phyloP scores from a whole-genome alignment of 2,329 filamentous ascomycete genomes.

The Calonectria multiphialidica region DNA sequence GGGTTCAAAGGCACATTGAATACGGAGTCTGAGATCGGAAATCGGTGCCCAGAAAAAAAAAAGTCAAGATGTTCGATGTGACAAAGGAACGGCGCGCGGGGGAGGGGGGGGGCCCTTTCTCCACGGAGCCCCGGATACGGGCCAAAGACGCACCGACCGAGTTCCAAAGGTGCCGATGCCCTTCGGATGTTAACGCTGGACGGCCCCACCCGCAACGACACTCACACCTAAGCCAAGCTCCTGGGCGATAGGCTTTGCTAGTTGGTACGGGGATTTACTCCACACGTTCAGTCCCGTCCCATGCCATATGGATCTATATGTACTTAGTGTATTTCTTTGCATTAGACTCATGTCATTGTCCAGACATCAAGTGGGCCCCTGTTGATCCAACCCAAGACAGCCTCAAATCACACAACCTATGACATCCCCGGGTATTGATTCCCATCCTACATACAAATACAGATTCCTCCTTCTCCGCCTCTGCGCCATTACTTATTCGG shows the following conservation, averaged over 20 bases:
- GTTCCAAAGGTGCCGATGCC: constrained; percentile 9
- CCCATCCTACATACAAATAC: neutral
- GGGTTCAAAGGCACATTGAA: neutral
- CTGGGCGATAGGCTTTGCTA: neutral
- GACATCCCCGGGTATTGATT: neutral
- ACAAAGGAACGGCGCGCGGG: neutral
- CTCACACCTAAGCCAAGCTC: neutral
- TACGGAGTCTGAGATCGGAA: neutral
- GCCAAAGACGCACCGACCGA: constrained; percentile 26
- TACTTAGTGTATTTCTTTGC: neutral
- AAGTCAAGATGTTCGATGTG: neutral
- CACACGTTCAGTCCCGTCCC: neutral
- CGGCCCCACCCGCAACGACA: neutral
- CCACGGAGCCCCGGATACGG: constrained; percentile 14
- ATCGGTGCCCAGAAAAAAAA: neutral
- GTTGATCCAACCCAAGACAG: neutral
- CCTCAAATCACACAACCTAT: neutral
- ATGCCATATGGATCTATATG: neutral
- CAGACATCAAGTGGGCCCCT: neutral
- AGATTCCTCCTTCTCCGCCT: neutral
- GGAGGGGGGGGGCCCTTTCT: neutral
- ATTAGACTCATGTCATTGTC: neutral
- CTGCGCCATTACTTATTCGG: constrained; percentile 14
- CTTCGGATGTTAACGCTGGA: constrained; percentile 24
- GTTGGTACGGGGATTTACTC: neutral